Evolutionary conservation across 805 yeast genomes (phyloP), one percentile per base, ranked within the genome.

Genomic region (Candida fluviatilis): DNA sequence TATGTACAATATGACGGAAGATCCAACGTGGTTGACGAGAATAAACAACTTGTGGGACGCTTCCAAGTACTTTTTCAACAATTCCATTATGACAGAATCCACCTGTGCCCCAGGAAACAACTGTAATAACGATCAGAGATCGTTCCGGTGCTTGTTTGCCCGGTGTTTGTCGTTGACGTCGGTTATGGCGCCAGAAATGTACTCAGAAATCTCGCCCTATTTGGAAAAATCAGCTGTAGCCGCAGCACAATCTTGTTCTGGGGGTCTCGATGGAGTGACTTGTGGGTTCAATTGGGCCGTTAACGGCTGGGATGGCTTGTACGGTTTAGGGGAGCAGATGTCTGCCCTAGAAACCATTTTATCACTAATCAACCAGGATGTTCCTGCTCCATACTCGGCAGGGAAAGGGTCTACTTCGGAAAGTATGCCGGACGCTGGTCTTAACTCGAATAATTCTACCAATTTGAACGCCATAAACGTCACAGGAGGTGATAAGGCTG

Each of bases 311-410:
- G 95, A 86, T 57, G 77, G 73, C 1, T 54, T 51, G 39, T 85
- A 75, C 49, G 95, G 95, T 1, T 71, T 87, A 28, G 95, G 95
- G 35, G 95, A 88, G 60, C 95, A 87, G 59, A 81, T 84, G 72
- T 64, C 77, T 25, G 95, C 95, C 0, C 62, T 85, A 36, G 95
- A 86, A 47, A 70, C 73, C 2, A 69, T 84, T 25, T 76, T 75
- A 23, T 48, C 57, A 5, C 42, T 58, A 43, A 42, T 58, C n/a
- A 52, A 43, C 37, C 42, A 43, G 15, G 51, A 54, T 10, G 51
- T 53, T 14, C 49, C 55, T 4, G 52, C 54, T 6, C 73, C 73
- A 2, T 53, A 52, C 36, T 54, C 67, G 5, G 50, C 58, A 12
- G 38, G 50, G 15, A 66, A 59, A 5, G 74, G 73, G 15, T 73